These are phyloP conservation scores for Syzygium oleosum DNA, from an alignment of 345 rosid species.

Conservation along the genomic window DNA sequence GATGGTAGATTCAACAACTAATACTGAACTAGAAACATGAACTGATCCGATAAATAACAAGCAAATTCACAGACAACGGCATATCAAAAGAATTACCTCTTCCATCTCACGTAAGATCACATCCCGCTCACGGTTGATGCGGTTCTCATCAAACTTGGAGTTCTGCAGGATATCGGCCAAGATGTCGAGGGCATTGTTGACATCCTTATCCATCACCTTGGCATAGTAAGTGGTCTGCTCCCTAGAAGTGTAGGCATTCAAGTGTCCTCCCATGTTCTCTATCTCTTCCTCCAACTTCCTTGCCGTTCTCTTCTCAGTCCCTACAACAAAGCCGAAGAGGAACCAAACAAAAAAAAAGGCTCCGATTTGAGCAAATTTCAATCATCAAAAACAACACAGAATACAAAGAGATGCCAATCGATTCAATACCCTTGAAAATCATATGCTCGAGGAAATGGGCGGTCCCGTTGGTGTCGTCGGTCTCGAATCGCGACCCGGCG, in stretches of 20 bases:
- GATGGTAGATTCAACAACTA: background rate
- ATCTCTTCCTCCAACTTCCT: conserved; percentile 78
- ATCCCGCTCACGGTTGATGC: conserved; percentile 63
- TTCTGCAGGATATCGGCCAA: conserved; percentile 95
- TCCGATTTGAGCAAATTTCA: background rate
- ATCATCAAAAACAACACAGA: background rate
- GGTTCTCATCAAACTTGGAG: conserved; percentile 57
- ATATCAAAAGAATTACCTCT: conserved; percentile 40
- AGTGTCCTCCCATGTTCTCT: conserved; percentile 94
- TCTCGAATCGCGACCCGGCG: conserved; percentile 91
- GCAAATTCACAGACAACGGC: background rate
- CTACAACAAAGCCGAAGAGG: background rate
- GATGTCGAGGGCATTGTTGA: conserved; percentile 50
- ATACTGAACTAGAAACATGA: background rate
- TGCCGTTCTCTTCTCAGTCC: conserved; percentile 61
- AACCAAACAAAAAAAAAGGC: background rate
- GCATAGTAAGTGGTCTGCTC: conserved; percentile 97
- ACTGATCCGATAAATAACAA: background rate
- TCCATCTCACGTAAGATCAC: conserved; percentile 79
- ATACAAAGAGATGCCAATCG: background rate
- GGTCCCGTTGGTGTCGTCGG: conserved; percentile 80
- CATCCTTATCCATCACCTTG: conserved; percentile 75
- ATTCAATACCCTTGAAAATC: conserved; percentile 61
- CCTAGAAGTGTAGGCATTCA: conserved; percentile 91
- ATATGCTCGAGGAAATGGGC: conserved; percentile 97